Evolutionary conservation across 331 rosid genomes (phyloP), one percentile per base, ranked within the genome.

Genomic region (Pyrus hybrid): DNA sequence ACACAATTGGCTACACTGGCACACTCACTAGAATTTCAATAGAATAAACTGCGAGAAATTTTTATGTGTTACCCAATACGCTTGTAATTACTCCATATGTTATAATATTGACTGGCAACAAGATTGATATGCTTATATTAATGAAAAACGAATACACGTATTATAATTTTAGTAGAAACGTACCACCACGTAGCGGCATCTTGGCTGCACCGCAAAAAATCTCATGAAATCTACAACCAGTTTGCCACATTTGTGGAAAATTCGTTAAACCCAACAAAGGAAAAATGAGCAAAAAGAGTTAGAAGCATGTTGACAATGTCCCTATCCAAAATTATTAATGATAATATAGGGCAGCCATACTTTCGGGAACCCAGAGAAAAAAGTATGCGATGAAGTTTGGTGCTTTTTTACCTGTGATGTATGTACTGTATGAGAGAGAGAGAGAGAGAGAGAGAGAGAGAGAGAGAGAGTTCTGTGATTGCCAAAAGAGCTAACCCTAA

Each of bases 401-500:
- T 54, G 53, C 29, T 72, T 65, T 65, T 49, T 74, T 74, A 78
- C 87, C 81, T n/a, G 78, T 30, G 81, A 72, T 28, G 30, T 43
- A 25, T 45, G 68, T 51, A n/a, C 69, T 2, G 53, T 30, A 75
- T 54, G 45, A 41, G 45, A 13, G 45, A 13, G 2, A 7, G 41
- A 8, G 41, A 2, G 41, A 7, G 62, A 8, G 61, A 67, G 45
- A 41, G 45, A 13, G 45, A 13, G 2, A 7, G 41, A 8, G 41
- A 2, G 41, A 7, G 62, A 8, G 61, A 67, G 16, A 13, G 20
- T 10, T 41, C 78, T 33, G 66, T 79, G 85, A 77, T 73, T 76
- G 79, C 56, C 28, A 67, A 74, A 74, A 71, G 81, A 58, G 80
- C 58, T 83, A 83, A 78, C 91, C 89, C 96, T 87, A 87, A 84